phyloP scores from a whole-genome alignment of 192 early-diverging fungal genomes.

The Coemansia reversa region DNA sequence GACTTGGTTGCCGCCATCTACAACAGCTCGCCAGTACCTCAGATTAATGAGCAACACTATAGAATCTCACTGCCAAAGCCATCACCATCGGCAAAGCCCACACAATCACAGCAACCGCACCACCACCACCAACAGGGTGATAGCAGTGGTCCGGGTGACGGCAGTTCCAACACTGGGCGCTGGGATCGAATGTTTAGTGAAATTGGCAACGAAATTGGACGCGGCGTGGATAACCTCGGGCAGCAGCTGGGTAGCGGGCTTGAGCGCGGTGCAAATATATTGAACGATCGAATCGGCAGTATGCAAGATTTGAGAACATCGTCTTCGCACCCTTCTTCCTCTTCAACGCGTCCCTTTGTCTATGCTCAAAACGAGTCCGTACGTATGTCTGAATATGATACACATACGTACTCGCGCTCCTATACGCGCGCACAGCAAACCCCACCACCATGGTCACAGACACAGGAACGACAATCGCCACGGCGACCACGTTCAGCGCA shows the following conservation, averaged over 20 bases:
- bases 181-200: conserved; percentile 50
- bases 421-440: conserved; percentile 9
- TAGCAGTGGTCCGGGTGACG: background rate
- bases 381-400: background rate
- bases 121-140: background rate
- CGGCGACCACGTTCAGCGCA: conserved; percentile 26
- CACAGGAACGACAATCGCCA: conserved; percentile 9
- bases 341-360: background rate
- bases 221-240: conserved; percentile 31
- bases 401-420: conserved; percentile 27
- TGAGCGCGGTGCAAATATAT: conserved; percentile 16
- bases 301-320: background rate
- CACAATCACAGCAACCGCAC: conserved; percentile 7
- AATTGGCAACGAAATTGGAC: conserved; percentile 46
- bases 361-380: background rate
- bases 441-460: conserved; percentile 13
- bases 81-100: conserved; percentile 11
- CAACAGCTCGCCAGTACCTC: conserved; percentile 45
- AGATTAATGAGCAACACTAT: conserved; percentile 37
- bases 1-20: conserved; percentile 43
- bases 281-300: conserved; percentile 9
- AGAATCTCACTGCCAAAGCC: conserved; percentile 38
- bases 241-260: conserved; percentile 23
- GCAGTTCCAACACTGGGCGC: conserved; percentile 6
- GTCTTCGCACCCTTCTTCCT: background rate